These are phyloP conservation scores for Penicillium sp. DNA, from an alignment of 2,329 filamentous ascomycete genomes.

Conservation along the genomic window DNA sequence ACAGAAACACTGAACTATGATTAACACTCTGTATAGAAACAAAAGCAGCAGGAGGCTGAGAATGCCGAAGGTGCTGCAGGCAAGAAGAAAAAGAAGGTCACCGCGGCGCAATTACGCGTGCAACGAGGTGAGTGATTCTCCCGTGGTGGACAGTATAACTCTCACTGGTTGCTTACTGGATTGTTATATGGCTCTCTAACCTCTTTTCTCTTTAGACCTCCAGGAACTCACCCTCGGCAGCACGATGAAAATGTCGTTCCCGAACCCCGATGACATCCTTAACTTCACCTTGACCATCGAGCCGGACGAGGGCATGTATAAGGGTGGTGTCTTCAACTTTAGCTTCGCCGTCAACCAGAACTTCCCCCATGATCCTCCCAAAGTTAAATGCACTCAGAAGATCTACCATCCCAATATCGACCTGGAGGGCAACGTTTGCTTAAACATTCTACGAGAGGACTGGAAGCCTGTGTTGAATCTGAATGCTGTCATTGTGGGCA, in stretches of 20 bases:
- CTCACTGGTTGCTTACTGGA: neutral
- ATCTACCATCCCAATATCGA: slow-evolving; percentile 99
- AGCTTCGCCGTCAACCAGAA: slow-evolving; percentile 89
- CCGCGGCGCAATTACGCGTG: slow-evolving; percentile 88
- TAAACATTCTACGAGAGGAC: slow-evolving; percentile 96
- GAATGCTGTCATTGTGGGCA: slow-evolving; percentile 91
- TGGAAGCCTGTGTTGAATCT: slow-evolving; percentile 98
- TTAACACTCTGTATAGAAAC: slow-evolving; percentile 37
- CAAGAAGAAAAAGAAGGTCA: slow-evolving; percentile 97
- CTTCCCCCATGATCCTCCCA: slow-evolving; percentile 96
- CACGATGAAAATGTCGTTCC: slow-evolving; percentile 60
- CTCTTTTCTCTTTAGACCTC: slow-evolving; percentile 37
- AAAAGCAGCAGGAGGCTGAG: slow-evolving; percentile 97
- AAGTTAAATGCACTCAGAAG: slow-evolving; percentile 95
- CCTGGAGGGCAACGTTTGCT: slow-evolving; percentile 92
- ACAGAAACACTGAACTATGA: neutral
- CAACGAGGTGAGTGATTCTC: slow-evolving; percentile 72
- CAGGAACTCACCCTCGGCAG: slow-evolving; percentile 52
- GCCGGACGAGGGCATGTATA: slow-evolving; percentile 70
- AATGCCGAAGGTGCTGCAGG: slow-evolving; percentile 77
- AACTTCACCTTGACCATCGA: slow-evolving; percentile 53
- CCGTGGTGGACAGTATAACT: neutral
- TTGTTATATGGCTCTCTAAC: neutral
- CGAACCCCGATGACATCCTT: slow-evolving; percentile 58
- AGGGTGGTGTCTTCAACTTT: slow-evolving; percentile 82